A percentile compares a stretch with the other conserved stretches of the same genome.
Conservation (phyloP, 495 filamentous ascomycete genomes). For the Hypomontagnella submonticulosa region DNA sequence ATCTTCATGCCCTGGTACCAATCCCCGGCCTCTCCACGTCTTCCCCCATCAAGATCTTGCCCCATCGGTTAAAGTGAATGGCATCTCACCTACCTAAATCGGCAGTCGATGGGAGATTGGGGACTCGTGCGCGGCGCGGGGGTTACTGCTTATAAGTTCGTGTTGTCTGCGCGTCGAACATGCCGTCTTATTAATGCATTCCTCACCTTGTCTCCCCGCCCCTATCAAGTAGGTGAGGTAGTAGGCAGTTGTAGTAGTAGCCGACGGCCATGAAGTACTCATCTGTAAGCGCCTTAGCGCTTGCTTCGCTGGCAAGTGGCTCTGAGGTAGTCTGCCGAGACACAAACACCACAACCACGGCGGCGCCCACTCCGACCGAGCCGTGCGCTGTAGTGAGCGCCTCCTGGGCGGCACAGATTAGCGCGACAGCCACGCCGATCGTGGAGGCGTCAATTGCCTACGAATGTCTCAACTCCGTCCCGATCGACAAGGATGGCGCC, state of each 20-base stretch:
- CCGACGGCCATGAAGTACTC: slow-evolving; percentile 36
- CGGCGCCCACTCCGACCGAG: slow-evolving; percentile 40
- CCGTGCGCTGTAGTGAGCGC: slow-evolving; percentile 57
- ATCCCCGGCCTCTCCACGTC: slow-evolving; percentile 18
- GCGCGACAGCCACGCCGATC: slow-evolving; percentile 45
- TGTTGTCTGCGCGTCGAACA: slow-evolving; percentile 2
- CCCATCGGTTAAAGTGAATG: slow-evolving; percentile 35
- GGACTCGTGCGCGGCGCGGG: slow-evolving; percentile 25
- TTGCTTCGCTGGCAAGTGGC: slow-evolving; percentile 26
- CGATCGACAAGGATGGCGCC: slow-evolving; percentile 54
- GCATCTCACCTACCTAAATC: slow-evolving; percentile 42
- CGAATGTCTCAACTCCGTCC: slow-evolving; percentile 60
- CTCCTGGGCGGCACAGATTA: slow-evolving; percentile 52
- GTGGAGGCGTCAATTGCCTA: slow-evolving; percentile 55
- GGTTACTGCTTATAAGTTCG: slow-evolving; percentile 22
- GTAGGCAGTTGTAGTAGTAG: slow-evolving; percentile 14
- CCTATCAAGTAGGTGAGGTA: slow-evolving; percentile 17
- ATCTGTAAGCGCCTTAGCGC: slow-evolving; percentile 22
- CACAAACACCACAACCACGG: slow-evolving; percentile 44
- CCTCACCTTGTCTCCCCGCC: slow-evolving; percentile 13
- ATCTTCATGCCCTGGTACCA: slow-evolving; percentile 38
- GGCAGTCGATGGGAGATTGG: slow-evolving; percentile 28
- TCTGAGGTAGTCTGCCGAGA: slow-evolving; percentile 20
- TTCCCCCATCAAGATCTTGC: slow-evolving; percentile 28
- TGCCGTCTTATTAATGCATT: background rate